Evolutionary conservation across 2,329 filamentous ascomycete species (phyloP).

Genomic region (Diplodia sapinea): DNA sequence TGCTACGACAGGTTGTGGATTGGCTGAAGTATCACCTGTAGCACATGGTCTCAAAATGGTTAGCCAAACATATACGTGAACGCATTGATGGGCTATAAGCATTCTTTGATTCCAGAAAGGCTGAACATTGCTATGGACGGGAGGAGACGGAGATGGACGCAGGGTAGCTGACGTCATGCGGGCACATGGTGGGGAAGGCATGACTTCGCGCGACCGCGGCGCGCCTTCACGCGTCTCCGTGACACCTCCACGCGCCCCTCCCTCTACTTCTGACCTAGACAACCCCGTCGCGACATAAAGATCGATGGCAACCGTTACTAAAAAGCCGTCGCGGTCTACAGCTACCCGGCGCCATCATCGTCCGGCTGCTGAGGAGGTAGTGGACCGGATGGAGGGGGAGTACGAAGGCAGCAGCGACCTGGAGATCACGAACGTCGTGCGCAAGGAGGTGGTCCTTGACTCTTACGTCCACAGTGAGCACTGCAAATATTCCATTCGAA

Average conservation of each 20-base stretch:
- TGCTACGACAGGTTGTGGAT: too few species aligned
- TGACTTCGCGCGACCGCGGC: constrained; percentile 13
- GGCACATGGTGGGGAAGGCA: background rate
- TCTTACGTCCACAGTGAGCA: constrained; percentile 42
- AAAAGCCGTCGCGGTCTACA: constrained; percentile 13
- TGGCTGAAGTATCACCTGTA: background rate
- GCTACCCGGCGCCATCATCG: background rate
- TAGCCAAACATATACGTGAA: background rate
- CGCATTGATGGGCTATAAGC: background rate
- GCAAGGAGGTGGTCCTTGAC: constrained; percentile 40
- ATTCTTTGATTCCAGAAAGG: background rate
- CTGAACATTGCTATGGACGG: background rate
- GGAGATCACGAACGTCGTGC: constrained; percentile 47
- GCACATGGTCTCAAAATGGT: background rate
- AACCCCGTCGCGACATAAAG: background rate
- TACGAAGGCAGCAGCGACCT: constrained; percentile 44
- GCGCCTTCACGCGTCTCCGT: constrained; percentile 14
- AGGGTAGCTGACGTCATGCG: constrained; percentile 10
- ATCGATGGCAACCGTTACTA: constrained; percentile 11
- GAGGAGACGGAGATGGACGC: too few species aligned
- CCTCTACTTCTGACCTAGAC: background rate
- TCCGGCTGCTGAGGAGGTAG: constrained; percentile 1
- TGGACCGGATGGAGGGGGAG: constrained; percentile 32
- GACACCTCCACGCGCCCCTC: background rate
- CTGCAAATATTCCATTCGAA: background rate